These are phyloP conservation scores for Lachnellula cervina DNA, from an alignment of 2,329 filamentous ascomycete genomes.

Conservation along the genomic window DNA sequence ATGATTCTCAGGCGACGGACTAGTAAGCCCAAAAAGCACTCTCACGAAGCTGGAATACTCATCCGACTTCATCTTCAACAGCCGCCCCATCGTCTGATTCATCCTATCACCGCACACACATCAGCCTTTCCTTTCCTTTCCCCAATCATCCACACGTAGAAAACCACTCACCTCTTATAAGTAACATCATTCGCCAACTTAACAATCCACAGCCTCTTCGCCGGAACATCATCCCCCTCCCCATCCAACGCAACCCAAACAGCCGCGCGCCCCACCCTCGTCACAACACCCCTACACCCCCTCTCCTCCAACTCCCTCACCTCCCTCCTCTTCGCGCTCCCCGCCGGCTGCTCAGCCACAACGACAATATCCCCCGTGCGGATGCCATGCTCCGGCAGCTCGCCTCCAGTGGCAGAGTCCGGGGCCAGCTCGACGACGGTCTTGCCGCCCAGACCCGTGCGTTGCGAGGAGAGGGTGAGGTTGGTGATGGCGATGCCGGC, in stretches of 20 bases:
- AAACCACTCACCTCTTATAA: conserved; percentile 38
- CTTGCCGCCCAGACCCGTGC: conserved; percentile 88
- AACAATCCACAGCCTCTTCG: conserved; percentile 54
- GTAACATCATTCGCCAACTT: conserved; percentile 67
- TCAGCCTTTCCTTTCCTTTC: background rate
- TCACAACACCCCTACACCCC: conserved; percentile 67
- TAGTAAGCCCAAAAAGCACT: conserved; percentile 57
- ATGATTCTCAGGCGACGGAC: conserved; percentile 41
- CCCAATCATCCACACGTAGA: background rate
- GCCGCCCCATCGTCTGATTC: conserved; percentile 56
- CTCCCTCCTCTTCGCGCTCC: conserved; percentile 56
- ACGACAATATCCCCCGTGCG: conserved; percentile 74
- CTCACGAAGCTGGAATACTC: conserved; percentile 57
- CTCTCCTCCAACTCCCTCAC: conserved; percentile 64
- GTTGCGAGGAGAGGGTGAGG: conserved; percentile 66
- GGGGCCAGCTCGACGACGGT: conserved; percentile 75
- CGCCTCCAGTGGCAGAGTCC: conserved; percentile 60
- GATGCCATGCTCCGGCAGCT: conserved; percentile 70
- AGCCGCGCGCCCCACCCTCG: conserved; percentile 52
- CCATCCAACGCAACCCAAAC: conserved; percentile 68
- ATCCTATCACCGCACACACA: conserved; percentile 42
- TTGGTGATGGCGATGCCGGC: conserved; percentile 77
- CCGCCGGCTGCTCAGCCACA: conserved; percentile 69
- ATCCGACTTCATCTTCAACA: conserved; percentile 52
- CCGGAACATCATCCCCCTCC: conserved; percentile 41